These are phyloP conservation scores for Euphorbia peplus DNA, from an alignment of 345 rosid genomes.

Conservation along the genomic window DNA sequence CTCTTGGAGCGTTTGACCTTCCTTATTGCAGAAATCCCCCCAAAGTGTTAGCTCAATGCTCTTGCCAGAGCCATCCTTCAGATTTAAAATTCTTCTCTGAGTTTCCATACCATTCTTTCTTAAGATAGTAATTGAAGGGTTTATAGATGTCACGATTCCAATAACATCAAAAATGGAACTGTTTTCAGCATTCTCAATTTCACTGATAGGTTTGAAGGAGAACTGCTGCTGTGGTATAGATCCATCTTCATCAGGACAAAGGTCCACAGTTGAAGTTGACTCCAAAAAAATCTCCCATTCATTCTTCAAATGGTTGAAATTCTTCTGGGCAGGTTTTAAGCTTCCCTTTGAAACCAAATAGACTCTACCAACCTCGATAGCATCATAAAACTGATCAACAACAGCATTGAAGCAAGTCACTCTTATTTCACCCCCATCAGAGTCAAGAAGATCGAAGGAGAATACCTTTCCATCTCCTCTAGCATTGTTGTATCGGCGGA, in stretches of 20 bases:
- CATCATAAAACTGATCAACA: conserved; percentile 74
- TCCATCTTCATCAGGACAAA: conserved; percentile 71
- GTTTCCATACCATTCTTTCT: conserved; percentile 98
- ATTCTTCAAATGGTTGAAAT: conserved; percentile 85
- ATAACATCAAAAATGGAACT: conserved; percentile 70
- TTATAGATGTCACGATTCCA: conserved; percentile 68
- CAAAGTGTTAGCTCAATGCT: conserved; percentile 79
- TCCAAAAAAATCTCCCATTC: conserved; percentile 89
- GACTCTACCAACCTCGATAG: conserved; percentile 72
- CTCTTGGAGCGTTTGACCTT: conserved; percentile 78
- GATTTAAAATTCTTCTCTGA: conserved; percentile 70
- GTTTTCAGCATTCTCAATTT: conserved; percentile 75
- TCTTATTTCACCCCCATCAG: conserved; percentile 87
- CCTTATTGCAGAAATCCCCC: conserved; percentile 89
- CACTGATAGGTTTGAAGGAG: conserved; percentile 73
- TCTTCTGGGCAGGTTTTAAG: conserved; percentile 83
- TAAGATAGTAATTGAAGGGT: conserved; percentile 73
- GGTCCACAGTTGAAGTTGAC: conserved; percentile 71
- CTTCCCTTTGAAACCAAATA: conserved; percentile 81
- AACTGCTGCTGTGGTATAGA: conserved; percentile 88
- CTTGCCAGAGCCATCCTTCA: conserved; percentile 78
- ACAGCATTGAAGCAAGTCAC: conserved; percentile 87
- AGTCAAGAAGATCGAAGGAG: conserved; percentile 89
- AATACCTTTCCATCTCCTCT: conserved; percentile 91
- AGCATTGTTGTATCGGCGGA: conserved; percentile 82